Evolutionary conservation across 495 filamentous ascomycete genomes (phyloP).

Genomic region (Amorphotheca resinae): DNA sequence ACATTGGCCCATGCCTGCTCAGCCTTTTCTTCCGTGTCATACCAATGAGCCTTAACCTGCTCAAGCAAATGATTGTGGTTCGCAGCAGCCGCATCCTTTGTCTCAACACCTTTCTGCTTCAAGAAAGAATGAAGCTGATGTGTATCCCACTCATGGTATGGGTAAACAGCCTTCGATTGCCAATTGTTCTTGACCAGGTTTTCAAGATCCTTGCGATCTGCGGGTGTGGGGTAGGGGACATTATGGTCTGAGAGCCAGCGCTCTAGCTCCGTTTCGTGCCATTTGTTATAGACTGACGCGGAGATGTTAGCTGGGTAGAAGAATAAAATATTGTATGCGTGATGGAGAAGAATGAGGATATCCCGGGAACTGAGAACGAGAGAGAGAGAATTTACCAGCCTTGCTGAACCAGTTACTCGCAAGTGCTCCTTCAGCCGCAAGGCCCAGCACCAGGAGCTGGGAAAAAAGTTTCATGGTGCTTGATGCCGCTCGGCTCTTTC

Average conservation of each 20-base stretch:
- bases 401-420: conserved; percentile 73
- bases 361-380: not conserved
- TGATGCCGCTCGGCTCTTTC: conserved; percentile 3
- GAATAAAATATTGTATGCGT: not conserved
- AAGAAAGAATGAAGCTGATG: conserved; percentile 53
- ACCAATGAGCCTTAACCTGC: conserved; percentile 60
- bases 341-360: not conserved
- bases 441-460: conserved; percentile 53
- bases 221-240: conserved; percentile 70
- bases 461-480: conserved; percentile 62
- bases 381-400: conserved; percentile 47
- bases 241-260: conserved; percentile 93
- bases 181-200: conserved; percentile 81
- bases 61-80: conserved; percentile 54
- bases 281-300: conserved; percentile 85
- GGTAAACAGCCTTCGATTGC: conserved; percentile 50
- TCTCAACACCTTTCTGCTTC: conserved; percentile 51
- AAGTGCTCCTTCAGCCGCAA: conserved; percentile 55
- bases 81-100: conserved; percentile 45
- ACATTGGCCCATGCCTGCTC: conserved; percentile 56
- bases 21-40: conserved; percentile 61
- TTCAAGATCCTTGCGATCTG: conserved; percentile 80
- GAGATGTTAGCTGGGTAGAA: not conserved
- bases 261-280: conserved; percentile 96
- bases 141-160: conserved; percentile 62